Base-by-base conservation (phyloP, 192 early-diverging fungal species). In the Dissophora ornata region DNA sequence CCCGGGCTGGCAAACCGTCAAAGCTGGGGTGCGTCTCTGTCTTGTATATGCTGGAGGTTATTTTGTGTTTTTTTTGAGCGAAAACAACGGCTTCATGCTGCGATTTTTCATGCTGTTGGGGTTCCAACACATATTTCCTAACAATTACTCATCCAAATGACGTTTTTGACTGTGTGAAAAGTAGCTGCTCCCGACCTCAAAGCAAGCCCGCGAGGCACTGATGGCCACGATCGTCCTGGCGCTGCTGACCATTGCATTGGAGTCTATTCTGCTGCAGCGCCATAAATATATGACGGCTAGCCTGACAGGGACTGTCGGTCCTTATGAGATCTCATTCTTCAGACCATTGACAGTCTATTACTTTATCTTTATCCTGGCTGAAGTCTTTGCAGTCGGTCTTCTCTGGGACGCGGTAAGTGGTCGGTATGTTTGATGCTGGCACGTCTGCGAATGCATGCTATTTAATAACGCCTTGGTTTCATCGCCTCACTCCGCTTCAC, bases 371-470 rank as follows among this genome's bases (percentile, higher is more conserved):
- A 75, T 75, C 9, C 26, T 75, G 19, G 71, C 71, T 11, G 52
- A 60, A 18, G 57, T 66, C 18, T 75, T 75, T 66, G 62, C 63
- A 11, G 62, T 75, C 6, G 71, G 63, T 13, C 29, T 75, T 1
- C 57, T 75, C 1, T 75, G 71, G 71, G 71, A 75, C 32, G 71
- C 71, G 15, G 69, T 71, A 71, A 41, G 69, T 71, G 21, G 4
- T 24, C 15, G 12, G 13, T 13, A 6, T 38, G 36, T 18, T 22
- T 33, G 1, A 42, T 46, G 2, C 26, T 52, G 2, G 19, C 29
- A 16, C 42, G 28, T 28, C 26, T 51, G 25, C 12, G 0, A 8
- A 10, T 47, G 21, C 15, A 4, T 2, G 15, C 11, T 33, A 49
- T n/a, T n/a, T n/a, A n/a, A n/a, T 24, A 61, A 47, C 26, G 9